Evolutionary conservation across 1,139 yeast species (phyloP), one percentile per base, ranked within the genome.

Genomic region (Taiozyma onychis): DNA sequence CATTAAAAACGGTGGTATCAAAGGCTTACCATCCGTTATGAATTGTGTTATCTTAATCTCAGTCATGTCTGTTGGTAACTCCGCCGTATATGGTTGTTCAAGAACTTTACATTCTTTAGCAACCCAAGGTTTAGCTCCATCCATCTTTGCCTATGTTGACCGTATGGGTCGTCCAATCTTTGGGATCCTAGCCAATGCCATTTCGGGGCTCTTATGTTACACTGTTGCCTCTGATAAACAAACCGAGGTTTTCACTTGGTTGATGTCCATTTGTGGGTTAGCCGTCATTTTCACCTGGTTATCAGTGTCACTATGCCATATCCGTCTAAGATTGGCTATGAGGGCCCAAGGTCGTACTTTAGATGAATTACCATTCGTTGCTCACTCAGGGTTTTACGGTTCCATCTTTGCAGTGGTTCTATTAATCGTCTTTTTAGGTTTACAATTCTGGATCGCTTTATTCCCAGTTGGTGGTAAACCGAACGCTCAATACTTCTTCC

Each of bases 231-330:
- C 83, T 50, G 66, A 73, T 41, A 72, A 80, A 52, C 77, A 84
- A 62, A 76, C 75, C 55, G 76, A 71, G 27, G 84, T 86, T 5
- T 88, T 88, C 66, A 72, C 72, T 59, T 88, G 95, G 95, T 70
- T 88, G 62, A 71, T 85, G 66, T 87, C 95, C 21, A 70, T 88
- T 45, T 83, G 91, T 41, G 95, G 93, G 57, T 77, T 87, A 56
- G 82, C 90, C 26, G 78, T 90, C 3, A 72, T 87, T 54, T 85
- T 86, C 70, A 85, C 91, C 8, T 88, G 95, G 95, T 81, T 83
- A 46, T 81, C 91, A 4, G 82, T 87, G 57, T 80, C 84, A 62
- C 62, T 81, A 49, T 81, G 87, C 64, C 90, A 81, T 59, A 71
- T 88, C 50, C 77, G 91, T 65, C 85, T 85, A 69, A 80, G 95